phyloP scores from a whole-genome alignment of 805 yeast genomes.

The Starmerella sp. region DNA sequence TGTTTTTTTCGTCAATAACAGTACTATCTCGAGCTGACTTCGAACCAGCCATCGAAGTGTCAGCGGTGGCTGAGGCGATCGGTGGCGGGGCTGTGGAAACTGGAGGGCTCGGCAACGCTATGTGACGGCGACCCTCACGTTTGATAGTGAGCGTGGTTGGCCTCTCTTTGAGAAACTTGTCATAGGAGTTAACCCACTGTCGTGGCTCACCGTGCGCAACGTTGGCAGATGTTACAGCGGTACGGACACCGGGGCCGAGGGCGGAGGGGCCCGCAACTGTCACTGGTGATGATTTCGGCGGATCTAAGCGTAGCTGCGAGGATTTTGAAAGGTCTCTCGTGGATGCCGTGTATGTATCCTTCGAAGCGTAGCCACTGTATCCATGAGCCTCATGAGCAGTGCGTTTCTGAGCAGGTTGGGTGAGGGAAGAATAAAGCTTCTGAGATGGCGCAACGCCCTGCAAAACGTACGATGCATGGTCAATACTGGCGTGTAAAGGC shows the following conservation, averaged over 20 bases:
- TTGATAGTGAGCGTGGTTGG: constrained; percentile 22
- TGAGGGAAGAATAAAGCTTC: constrained; percentile 22
- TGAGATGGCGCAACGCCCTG: constrained; percentile 20
- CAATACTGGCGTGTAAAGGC: constrained; percentile 21
- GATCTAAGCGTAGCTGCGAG: not conserved
- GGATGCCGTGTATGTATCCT: not conserved
- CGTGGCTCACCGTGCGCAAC: constrained; percentile 9
- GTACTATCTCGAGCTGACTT: not conserved
- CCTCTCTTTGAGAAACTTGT: constrained; percentile 18
- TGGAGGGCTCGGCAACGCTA: constrained; percentile 1
- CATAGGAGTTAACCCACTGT: constrained; percentile 23
- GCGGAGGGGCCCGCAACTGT: not conserved
- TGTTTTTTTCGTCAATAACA: not conserved
- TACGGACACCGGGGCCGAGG: not conserved
- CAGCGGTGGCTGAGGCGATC: not conserved
- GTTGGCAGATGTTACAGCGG: not conserved
- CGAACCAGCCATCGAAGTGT: not conserved
- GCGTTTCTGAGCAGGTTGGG: constrained; percentile 13
- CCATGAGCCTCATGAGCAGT: not conserved
- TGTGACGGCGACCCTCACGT: constrained; percentile 2
- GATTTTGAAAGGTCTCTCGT: not conserved
- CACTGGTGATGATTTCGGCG: not conserved
- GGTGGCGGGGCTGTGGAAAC: constrained; percentile 14
- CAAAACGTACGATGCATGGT: constrained; percentile 24
- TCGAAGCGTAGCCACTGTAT: not conserved